Base-by-base conservation (phyloP, 768 basidiomycete genomes). In the Kwoniella bestiolae region DNA sequence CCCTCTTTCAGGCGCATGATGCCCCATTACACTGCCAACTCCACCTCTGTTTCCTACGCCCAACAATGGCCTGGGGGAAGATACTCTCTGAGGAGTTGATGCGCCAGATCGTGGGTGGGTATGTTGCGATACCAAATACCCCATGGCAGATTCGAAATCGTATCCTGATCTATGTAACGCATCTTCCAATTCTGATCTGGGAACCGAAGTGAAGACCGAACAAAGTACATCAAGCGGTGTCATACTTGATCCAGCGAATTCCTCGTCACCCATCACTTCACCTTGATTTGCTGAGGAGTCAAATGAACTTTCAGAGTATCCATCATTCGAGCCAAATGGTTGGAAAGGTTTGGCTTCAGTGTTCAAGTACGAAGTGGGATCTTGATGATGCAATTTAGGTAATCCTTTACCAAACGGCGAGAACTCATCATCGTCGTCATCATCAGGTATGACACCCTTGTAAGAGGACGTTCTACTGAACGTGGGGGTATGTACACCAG, bases 81-180 rank as follows among this genome's bases (percentile, higher is more conserved):
- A 58, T 18, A 73, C 66, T 18, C 78, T 50, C 41, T 75, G 73
- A 28, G 78, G 78, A 3, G 78, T 79, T 0, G 86, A 83, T 6
- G 69, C 18, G 82, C 81, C 34, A 82, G 79, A 35, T 86, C 87
- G 34, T 85, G 82, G 12, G 85, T 84, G 52, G 9, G 71, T 75
- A 56, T 79, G 72, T 23, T 69, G 65, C 70, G 95, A 91, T 50
- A 98, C 86, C 45, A 99, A 86, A 88, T 90, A 92, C 1, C 90
- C 91, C 91, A 98, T 98, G 12, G 96, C 90, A 44, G 86, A 86
- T 75, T 99, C 96, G 79, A 99, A 97, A 72, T 99, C 95, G 78
- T 91, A 99, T 2, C 88, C 92, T 70, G 92, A 91, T 51, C 86
- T 85, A 6, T 88, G 87, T 2, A 99, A 85, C 0, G 95, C 95